phyloP scores from a whole-genome alignment of 345 rosid genomes.

The Rhizophora mangle region DNA sequence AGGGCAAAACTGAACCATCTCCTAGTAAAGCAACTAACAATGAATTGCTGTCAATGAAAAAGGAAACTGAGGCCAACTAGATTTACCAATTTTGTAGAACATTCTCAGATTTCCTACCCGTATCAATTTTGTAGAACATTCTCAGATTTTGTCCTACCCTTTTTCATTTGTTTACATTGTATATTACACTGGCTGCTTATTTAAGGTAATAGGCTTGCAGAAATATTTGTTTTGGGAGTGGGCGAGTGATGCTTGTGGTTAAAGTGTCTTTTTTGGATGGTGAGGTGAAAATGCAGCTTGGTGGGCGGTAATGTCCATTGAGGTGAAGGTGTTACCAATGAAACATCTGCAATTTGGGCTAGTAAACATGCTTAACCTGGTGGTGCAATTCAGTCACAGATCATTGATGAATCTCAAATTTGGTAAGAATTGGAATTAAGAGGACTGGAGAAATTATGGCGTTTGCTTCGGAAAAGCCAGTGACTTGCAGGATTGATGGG shows the following conservation, averaged over 20 bases:
- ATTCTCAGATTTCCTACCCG: not conserved
- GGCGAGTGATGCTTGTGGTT: too few species aligned
- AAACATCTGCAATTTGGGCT: slow-evolving; percentile 24
- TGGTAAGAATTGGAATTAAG: slow-evolving; percentile 17
- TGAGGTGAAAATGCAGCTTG: too few species aligned
- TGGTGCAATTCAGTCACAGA: slow-evolving; percentile 22
- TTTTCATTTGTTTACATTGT: not conserved
- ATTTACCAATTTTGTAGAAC: not conserved
- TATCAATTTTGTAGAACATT: not conserved
- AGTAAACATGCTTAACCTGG: slow-evolving; percentile 34
- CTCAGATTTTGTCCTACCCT: not conserved
- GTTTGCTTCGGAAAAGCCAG: slow-evolving; percentile 26
- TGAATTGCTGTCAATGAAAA: not conserved
- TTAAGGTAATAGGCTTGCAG: too few species aligned
- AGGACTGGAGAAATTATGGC: slow-evolving; percentile 27
- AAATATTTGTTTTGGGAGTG: too few species aligned
- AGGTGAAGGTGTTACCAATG: slow-evolving; percentile 7
- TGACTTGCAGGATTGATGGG: slow-evolving; percentile 16
- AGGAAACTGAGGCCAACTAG: slow-evolving; percentile 3
- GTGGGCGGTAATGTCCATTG: too few species aligned
- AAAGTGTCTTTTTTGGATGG: too few species aligned
- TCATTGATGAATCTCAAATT: slow-evolving; percentile 10
- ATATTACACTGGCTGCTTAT: too few species aligned
- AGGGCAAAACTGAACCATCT: not conserved
- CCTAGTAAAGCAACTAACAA: not conserved